These are phyloP conservation scores for Globisporangium splendens DNA, from an alignment of 352 stramenopile species.

Conservation along the genomic window DNA sequence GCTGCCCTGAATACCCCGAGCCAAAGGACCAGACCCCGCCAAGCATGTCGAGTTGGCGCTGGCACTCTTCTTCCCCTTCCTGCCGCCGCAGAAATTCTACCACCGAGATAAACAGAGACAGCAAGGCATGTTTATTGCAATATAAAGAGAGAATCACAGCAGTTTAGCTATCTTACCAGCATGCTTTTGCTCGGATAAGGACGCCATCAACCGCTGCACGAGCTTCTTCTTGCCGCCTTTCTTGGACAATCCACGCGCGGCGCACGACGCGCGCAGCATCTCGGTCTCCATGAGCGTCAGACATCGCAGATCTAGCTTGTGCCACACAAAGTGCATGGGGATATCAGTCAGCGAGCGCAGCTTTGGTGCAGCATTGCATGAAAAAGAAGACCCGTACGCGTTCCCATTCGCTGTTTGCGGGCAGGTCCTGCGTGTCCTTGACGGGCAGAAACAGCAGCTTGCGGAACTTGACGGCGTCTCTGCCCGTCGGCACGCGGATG, in stretches of 20 bases:
- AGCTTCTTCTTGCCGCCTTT: slow-evolving; percentile 70
- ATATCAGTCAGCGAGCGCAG: no score
- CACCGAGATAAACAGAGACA: not conserved
- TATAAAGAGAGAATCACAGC: not conserved
- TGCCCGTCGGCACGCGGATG: slow-evolving; percentile 65
- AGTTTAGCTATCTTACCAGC: slow-evolving; percentile 22
- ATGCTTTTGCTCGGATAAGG: slow-evolving; percentile 55
- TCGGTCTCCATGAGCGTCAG: slow-evolving; percentile 82
- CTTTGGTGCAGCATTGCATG: not conserved
- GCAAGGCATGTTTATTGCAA: no score
- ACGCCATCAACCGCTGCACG: slow-evolving; percentile 50
- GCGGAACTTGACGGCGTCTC: slow-evolving; percentile 72
- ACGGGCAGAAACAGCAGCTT: slow-evolving; percentile 76
- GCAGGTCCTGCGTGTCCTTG: slow-evolving; percentile 61
- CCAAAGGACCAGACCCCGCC: slow-evolving; percentile 83
- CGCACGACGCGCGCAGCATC: slow-evolving; percentile 75
- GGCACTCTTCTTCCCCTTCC: slow-evolving; percentile 62
- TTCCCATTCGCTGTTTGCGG: slow-evolving; percentile 69
- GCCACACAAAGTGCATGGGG: not conserved
- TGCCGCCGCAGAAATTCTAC: slow-evolving; percentile 56
- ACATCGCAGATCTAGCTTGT: slow-evolving; percentile 73
- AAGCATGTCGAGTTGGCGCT: slow-evolving; percentile 75
- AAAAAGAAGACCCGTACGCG: slow-evolving; percentile 26
- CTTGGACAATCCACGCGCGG: slow-evolving; percentile 49
- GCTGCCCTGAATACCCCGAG: slow-evolving; percentile 61